phyloP scores from a whole-genome alignment of 2,329 filamentous ascomycete species.

The Diaporthe australafricana region DNA sequence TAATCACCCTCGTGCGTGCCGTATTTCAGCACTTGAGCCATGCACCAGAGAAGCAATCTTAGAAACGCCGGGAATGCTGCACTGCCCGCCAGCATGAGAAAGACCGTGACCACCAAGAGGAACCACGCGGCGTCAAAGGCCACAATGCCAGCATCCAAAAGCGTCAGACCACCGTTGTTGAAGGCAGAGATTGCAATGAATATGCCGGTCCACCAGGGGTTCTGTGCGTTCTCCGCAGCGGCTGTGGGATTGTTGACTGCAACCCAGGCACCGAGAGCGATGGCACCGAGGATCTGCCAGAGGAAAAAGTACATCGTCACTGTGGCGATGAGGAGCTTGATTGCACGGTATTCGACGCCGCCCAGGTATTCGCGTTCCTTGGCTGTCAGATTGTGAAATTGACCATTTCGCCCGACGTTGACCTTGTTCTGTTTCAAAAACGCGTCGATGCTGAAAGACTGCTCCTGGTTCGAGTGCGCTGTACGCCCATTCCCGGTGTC shows the following conservation, averaged over 20 bases:
- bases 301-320: constrained; percentile 70
- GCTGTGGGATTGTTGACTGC: neutral
- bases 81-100: constrained; percentile 58
- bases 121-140: constrained; percentile 55
- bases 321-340: constrained; percentile 68
- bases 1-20: constrained; percentile 48
- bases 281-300: constrained; percentile 69
- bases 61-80: constrained; percentile 65
- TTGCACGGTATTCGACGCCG: constrained; percentile 72
- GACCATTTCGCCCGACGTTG: constrained; percentile 62
- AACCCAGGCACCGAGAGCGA: constrained; percentile 64
- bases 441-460: constrained; percentile 41
- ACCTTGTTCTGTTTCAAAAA: constrained; percentile 48
- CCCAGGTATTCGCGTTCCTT: constrained; percentile 69
- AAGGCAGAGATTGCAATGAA: constrained; percentile 68
- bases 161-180: constrained; percentile 67
- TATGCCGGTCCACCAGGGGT: constrained; percentile 67
- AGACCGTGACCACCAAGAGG: constrained; percentile 44
- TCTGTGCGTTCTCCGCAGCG: constrained; percentile 45
- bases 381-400: constrained; percentile 64
- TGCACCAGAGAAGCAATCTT: constrained; percentile 41
- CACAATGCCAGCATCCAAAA: constrained; percentile 65
- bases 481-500: neutral
- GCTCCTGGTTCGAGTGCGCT: neutral
- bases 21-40: constrained; percentile 40